Evolutionary conservation across 2,329 filamentous ascomycete genomes (phyloP).

Genomic region (Juglanconis oblonga): DNA sequence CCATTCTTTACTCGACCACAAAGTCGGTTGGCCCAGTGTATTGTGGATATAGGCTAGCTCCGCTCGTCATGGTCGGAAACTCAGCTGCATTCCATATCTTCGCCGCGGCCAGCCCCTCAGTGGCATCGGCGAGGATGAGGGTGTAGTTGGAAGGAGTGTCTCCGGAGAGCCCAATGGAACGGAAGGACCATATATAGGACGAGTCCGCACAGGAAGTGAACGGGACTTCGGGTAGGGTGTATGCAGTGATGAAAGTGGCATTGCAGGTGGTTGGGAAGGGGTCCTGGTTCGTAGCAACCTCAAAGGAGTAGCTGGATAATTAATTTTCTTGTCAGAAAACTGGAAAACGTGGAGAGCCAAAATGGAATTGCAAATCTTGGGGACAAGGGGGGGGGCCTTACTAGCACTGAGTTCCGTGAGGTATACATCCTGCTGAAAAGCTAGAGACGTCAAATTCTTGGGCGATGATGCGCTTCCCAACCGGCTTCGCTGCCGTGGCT

Average conservation of each 20-base stretch:
- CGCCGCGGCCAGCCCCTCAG: background rate
- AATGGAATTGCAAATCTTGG: too few relatives aligned
- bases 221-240: constrained; percentile 44
- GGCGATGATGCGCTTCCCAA: constrained; percentile 21
- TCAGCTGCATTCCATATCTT: background rate
- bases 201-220: constrained; percentile 50
- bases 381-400: constrained; percentile 19
- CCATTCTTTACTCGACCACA: background rate
- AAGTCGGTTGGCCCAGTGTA: background rate
- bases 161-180: background rate
- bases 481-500: constrained; percentile 21
- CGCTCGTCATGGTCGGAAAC: background rate
- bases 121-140: background rate
- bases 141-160: constrained; percentile 1
- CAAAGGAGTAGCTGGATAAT: constrained; percentile 16
- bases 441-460: constrained; percentile 25
- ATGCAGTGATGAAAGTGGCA: constrained; percentile 6
- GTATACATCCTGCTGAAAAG: constrained; percentile 28
- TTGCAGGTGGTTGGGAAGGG: constrained; percentile 16
- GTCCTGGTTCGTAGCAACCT: constrained; percentile 19
- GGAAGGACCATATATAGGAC: constrained; percentile 24
- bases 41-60: background rate
- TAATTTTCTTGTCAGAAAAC: too few relatives aligned
- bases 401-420: constrained; percentile 27
- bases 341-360: too few relatives aligned